These are phyloP conservation scores for Sistotremastrum niveocremeum DNA, from an alignment of 768 basidiomycete species.

Conservation along the genomic window DNA sequence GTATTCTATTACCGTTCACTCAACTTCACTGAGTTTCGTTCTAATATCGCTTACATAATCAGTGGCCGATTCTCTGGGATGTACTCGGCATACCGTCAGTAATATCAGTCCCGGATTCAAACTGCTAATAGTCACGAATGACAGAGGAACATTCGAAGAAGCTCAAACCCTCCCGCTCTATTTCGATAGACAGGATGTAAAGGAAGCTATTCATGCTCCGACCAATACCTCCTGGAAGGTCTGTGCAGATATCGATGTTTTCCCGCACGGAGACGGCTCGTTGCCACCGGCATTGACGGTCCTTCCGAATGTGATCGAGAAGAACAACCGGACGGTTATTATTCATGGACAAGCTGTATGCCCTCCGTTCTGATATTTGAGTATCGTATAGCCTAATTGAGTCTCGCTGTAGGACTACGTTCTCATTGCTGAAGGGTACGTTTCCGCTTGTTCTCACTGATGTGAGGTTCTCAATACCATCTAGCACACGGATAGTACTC, in stretches of 20 bases:
- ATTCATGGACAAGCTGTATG: slow-evolving; percentile 21
- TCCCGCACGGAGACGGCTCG: slow-evolving; percentile 16
- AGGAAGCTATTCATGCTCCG: slow-evolving; percentile 24
- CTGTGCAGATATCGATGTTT: slow-evolving; percentile 15
- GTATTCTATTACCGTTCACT: slow-evolving; percentile 17
- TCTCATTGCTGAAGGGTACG: slow-evolving; percentile 31
- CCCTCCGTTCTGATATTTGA: neutral
- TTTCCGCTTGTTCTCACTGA: neutral
- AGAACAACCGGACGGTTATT: slow-evolving; percentile 20
- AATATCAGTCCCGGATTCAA: neutral
- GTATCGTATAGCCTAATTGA: neutral
- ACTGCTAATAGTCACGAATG: neutral
- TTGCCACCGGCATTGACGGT: slow-evolving; percentile 21
- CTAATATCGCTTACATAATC: neutral
- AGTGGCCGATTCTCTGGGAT: slow-evolving; percentile 61
- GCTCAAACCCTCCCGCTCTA: slow-evolving; percentile 47
- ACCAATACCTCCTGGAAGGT: slow-evolving; percentile 23
- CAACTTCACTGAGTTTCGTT: neutral
- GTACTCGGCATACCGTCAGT: slow-evolving; percentile 70
- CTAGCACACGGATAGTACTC: no score
- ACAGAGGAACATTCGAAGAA: slow-evolving; percentile 21
- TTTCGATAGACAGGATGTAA: slow-evolving; percentile 43
- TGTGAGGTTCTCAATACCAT: no score
- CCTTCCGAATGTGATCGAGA: slow-evolving; percentile 24
- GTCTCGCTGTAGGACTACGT: slow-evolving; percentile 18